Conservation (phyloP, 2,329 filamentous ascomycete species). For the Aspergillus sp. region DNA sequence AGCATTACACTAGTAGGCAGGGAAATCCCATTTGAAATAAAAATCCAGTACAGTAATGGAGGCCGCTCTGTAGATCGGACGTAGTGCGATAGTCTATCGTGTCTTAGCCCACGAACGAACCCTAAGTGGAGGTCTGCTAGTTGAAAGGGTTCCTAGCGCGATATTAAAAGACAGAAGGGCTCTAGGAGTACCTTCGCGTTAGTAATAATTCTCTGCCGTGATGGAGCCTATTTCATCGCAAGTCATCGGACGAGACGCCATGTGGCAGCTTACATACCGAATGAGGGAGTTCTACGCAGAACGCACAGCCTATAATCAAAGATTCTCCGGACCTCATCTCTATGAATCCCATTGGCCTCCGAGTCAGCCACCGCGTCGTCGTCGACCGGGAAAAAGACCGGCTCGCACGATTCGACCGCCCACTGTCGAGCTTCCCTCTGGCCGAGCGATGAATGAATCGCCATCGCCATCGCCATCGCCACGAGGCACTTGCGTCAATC, state of each 20-base stretch:
- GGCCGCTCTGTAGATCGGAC: not conserved
- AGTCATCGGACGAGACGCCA: not conserved
- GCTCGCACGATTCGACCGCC: not conserved
- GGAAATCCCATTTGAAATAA: too few species aligned
- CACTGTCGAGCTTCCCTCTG: not conserved
- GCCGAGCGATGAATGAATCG: not conserved
- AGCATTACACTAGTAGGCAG: too few species aligned
- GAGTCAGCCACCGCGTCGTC: not conserved
- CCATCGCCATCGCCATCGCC: not conserved
- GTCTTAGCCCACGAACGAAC: not conserved
- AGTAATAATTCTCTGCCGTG: not conserved
- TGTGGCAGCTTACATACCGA: not conserved
- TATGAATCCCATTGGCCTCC: not conserved
- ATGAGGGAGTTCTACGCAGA: not conserved
- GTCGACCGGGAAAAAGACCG: not conserved
- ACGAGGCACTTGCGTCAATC: not conserved
- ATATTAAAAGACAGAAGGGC: too few species aligned
- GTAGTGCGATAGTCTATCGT: not conserved
- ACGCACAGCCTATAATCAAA: not conserved
- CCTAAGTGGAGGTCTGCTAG: not conserved
- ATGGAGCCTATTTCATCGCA: not conserved
- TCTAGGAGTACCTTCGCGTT: not conserved
- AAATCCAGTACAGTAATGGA: too few species aligned
- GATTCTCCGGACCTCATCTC: not conserved
- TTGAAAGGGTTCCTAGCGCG: too few species aligned